phyloP scores from a whole-genome alignment of 768 basidiomycete species.

The Lentinula raphanica region DNA sequence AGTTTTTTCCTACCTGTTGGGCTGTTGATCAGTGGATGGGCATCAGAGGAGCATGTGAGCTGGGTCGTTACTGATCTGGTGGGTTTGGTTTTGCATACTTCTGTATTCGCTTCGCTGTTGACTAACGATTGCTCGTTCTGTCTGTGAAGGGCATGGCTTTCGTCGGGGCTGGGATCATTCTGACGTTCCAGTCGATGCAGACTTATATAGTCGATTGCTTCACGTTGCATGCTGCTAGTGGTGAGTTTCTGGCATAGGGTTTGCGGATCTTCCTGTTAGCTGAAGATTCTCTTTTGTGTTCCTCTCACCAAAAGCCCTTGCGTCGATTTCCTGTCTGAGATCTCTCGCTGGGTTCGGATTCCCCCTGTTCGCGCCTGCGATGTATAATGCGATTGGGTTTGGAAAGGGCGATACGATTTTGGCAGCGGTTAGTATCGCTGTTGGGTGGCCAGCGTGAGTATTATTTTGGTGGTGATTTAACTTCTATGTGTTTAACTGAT shows the following conservation, averaged over 20 bases:
- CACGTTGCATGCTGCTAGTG: conserved; percentile 62
- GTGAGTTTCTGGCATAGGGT: conserved; percentile 34
- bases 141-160: conserved; percentile 38
- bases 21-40: conserved; percentile 68
- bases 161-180: conserved; percentile 54
- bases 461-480: too few species aligned
- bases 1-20: conserved; percentile 60
- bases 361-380: conserved; percentile 68
- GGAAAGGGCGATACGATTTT: conserved; percentile 68
- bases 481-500: too few species aligned
- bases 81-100: neutral
- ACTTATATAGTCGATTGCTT: conserved; percentile 67
- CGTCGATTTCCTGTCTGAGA: conserved; percentile 58
- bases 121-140: neutral
- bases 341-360: conserved; percentile 70
- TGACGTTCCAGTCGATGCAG: conserved; percentile 58
- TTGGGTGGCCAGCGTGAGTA: conserved; percentile 52
- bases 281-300: neutral
- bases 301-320: neutral
- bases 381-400: conserved; percentile 62
- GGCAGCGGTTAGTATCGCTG: conserved; percentile 47
- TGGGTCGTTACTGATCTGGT: conserved; percentile 68
- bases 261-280: too few species aligned
- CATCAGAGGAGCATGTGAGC: conserved; percentile 46
- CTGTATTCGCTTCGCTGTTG: neutral